A percentile compares a stretch with the other conserved stretches of the same genome.
These are phyloP conservation scores for Yamadazyma olivae DNA, from an alignment of 805 yeast genomes.

Conservation along the genomic window DNA sequence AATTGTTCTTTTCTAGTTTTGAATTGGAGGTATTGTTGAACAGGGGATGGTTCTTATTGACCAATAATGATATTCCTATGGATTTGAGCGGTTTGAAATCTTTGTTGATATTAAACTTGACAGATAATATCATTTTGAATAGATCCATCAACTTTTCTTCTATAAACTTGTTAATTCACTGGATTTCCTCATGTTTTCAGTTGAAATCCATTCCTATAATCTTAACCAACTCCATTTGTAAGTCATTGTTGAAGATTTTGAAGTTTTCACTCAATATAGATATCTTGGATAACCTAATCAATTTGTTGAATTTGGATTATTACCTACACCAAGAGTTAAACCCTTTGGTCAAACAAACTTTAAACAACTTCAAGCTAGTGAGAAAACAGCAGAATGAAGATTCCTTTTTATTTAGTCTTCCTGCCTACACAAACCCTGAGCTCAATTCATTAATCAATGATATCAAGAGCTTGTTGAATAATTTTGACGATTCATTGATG, in stretches of 20 bases:
- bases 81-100: conserved; percentile 22
- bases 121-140: conserved; percentile 25
- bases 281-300: conserved; percentile 6
- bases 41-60: conserved; percentile 27
- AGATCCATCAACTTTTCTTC: conserved; percentile 22
- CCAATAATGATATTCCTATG: conserved; percentile 1
- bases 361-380: not conserved
- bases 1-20: conserved; percentile 18
- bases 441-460: conserved; percentile 1
- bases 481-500: conserved; percentile 5
- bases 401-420: not conserved
- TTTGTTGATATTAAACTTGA: conserved; percentile 26
- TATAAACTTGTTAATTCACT: conserved; percentile 17
- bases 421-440: not conserved
- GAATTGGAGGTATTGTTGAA: conserved; percentile 28
- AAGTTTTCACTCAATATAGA: conserved; percentile 6
- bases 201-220: not conserved
- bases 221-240: conserved; percentile 23
- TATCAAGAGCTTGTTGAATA: not conserved
- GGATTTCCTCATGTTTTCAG: conserved; percentile 9
- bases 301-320: conserved; percentile 9
- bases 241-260: conserved; percentile 8
- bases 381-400: not conserved
- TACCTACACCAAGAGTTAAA: conserved; percentile 2
- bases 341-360: conserved; percentile 2